Evolutionary conservation across 164 flowering plant species (phyloP).

Genomic region (Annona cherimola): DNA sequence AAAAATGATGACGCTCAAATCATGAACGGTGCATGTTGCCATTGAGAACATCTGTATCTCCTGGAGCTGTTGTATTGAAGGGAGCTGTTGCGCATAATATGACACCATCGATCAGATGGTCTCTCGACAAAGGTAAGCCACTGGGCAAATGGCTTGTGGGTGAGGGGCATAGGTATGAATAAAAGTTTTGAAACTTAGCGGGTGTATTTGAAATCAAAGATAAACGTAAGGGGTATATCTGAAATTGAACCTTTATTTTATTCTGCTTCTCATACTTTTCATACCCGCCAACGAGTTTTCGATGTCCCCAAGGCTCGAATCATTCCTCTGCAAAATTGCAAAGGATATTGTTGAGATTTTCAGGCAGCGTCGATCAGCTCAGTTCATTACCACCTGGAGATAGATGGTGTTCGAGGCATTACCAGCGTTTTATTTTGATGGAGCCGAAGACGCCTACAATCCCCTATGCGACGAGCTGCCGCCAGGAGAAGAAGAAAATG

Average conservation of each 20-base stretch:
- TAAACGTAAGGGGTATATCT: no score
- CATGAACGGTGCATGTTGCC: no score
- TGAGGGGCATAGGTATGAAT: no score
- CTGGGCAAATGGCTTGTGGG: no score
- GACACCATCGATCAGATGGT: no score
- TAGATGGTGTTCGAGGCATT: not conserved
- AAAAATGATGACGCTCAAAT: no score
- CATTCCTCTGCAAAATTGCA: not conserved
- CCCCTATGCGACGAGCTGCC: not conserved
- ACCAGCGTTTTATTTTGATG: conserved; percentile 11
- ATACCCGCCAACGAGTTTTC: not conserved
- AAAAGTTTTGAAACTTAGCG: no score
- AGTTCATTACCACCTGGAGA: not conserved
- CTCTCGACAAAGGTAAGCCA: no score
- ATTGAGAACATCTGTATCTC: no score
- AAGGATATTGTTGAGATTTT: not conserved
- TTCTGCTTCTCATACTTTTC: not conserved
- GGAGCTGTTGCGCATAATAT: no score
- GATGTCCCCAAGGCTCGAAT: not conserved
- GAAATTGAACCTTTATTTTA: not conserved
- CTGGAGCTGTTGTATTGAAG: no score
- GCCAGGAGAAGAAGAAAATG: conserved; percentile 7
- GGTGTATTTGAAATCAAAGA: no score
- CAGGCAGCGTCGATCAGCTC: not conserved
- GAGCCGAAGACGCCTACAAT: not conserved